A percentile compares a stretch with the other conserved stretches of the same genome.
These are phyloP conservation scores for Capronia americana DNA, from an alignment of 2,329 filamentous ascomycete genomes.

Conservation along the genomic window DNA sequence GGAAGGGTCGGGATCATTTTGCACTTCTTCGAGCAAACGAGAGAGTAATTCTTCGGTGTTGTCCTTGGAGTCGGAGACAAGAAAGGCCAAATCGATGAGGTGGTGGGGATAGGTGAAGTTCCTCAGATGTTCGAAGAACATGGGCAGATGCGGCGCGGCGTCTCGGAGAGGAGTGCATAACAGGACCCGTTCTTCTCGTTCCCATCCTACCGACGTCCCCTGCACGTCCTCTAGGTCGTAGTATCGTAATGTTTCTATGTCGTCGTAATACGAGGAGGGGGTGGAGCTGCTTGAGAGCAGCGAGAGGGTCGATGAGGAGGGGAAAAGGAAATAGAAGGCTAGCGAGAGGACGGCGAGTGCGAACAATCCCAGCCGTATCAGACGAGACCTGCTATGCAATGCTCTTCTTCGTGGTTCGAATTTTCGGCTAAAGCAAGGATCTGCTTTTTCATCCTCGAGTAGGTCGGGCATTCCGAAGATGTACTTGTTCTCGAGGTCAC, in stretches of 20 bases:
- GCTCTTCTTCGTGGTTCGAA: constrained; percentile 36
- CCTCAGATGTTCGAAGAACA: constrained; percentile 98
- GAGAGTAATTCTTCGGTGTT: constrained; percentile 79
- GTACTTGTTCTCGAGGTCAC: constrained; percentile 46
- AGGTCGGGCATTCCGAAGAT: constrained; percentile 35
- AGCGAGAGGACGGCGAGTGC: constrained; percentile 65
- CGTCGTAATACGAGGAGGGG: constrained; percentile 61
- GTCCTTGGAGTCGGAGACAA: constrained; percentile 97
- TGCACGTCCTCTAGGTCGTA: constrained; percentile 93
- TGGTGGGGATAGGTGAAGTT: constrained; percentile 98
- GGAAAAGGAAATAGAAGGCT: constrained; percentile 73
- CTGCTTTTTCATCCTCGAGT: constrained; percentile 38
- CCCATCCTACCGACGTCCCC: constrained; percentile 92
- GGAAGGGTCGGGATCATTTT: constrained; percentile 77
- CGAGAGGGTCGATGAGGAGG: constrained; percentile 67
- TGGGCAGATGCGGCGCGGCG: constrained; percentile 85
- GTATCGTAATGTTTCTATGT: constrained; percentile 94
- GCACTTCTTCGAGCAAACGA: constrained; percentile 76
- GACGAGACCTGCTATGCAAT: constrained; percentile 30
- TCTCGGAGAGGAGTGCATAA: constrained; percentile 94
- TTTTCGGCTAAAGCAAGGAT: constrained; percentile 30
- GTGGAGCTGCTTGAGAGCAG: constrained; percentile 18
- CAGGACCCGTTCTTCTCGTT: constrained; percentile 91
- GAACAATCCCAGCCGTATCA: constrained; percentile 48
- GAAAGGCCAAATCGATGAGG: constrained; percentile 92